phyloP scores from a whole-genome alignment of 2,329 filamentous ascomycete species.

The Fonsecaea monophora region DNA sequence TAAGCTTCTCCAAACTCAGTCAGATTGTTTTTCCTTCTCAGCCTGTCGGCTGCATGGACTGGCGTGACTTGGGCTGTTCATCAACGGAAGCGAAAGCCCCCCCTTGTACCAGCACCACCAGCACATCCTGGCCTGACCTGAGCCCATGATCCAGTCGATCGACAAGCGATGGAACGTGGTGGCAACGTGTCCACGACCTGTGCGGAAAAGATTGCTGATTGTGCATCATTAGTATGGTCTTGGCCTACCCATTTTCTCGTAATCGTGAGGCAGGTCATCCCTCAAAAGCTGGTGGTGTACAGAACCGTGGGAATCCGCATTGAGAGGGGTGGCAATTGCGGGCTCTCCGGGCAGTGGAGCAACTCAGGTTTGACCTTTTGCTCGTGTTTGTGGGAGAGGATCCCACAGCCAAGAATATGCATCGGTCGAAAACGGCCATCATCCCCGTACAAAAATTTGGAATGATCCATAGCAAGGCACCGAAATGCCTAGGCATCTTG shows the following conservation, averaged over 20 bases:
- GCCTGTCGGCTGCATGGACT: constrained; percentile 3
- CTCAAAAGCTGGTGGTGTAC: neutral
- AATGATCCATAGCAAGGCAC: neutral
- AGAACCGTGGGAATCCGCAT: neutral
- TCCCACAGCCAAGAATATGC: constrained; percentile 4
- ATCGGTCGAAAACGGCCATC: constrained; percentile 11
- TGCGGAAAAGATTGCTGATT: constrained; percentile 11
- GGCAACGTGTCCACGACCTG: constrained; percentile 12
- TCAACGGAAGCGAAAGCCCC: constrained; percentile 8
- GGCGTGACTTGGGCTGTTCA: neutral
- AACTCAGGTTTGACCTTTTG: constrained; percentile 14
- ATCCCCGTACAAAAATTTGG: neutral
- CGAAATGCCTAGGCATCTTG: neutral
- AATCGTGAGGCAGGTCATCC: constrained; percentile 7
- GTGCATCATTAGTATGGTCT: constrained; percentile 21
- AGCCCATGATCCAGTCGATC: constrained; percentile 1
- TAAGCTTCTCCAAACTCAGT: constrained; percentile 1
- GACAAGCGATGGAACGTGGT: constrained; percentile 18
- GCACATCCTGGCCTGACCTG: constrained; percentile 1
- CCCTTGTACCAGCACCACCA: neutral
- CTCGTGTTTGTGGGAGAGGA: constrained; percentile 9
- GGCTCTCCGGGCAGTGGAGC: constrained; percentile 8
- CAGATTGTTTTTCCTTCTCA: neutral
- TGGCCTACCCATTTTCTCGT: constrained; percentile 10
- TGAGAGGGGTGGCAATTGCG: constrained; percentile 9